Percentiles rank a stretch among this genome's conserved stretches.
phyloP scores from a whole-genome alignment of 352 stramenopile species.

The Phytophthora tentaculata region DNA sequence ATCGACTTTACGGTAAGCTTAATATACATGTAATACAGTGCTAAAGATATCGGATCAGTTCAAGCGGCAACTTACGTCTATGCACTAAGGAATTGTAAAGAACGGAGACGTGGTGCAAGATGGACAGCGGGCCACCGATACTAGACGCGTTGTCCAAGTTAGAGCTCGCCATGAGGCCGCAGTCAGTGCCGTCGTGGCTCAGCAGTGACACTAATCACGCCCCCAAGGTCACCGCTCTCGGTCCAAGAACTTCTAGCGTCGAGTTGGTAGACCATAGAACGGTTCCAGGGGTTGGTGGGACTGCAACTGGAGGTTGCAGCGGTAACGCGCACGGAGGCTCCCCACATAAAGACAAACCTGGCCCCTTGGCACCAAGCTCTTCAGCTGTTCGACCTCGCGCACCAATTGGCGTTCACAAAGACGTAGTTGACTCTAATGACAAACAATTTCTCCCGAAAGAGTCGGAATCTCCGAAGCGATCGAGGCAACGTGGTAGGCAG shows the following conservation, averaged over 20 bases:
- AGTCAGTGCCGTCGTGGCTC: slow-evolving; percentile 79
- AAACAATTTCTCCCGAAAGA: slow-evolving; percentile 55
- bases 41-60: slow-evolving; percentile 28
- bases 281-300: neutral
- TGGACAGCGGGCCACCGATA: slow-evolving; percentile 43
- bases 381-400: slow-evolving; percentile 60
- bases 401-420: slow-evolving; percentile 65
- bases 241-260: slow-evolving; percentile 54
- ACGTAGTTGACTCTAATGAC: slow-evolving; percentile 27
- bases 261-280: slow-evolving; percentile 56
- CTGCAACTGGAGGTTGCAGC: slow-evolving; percentile 1
- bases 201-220: slow-evolving; percentile 75
- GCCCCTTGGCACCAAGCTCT: slow-evolving; percentile 25
- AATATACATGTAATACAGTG: neutral
- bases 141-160: slow-evolving; percentile 70
- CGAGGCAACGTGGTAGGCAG: slow-evolving; percentile 43
- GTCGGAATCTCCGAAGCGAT: slow-evolving; percentile 55
- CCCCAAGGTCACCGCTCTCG: slow-evolving; percentile 62
- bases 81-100: neutral
- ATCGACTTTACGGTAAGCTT: too few species aligned
- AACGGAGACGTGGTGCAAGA: slow-evolving; percentile 2
- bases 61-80: neutral
- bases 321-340: slow-evolving; percentile 5
- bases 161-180: slow-evolving; percentile 72
- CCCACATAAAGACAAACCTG: slow-evolving; percentile 32